These are phyloP conservation scores for Ogataea trehaloabstinens DNA, from an alignment of 805 yeast species.

Conservation along the genomic window DNA sequence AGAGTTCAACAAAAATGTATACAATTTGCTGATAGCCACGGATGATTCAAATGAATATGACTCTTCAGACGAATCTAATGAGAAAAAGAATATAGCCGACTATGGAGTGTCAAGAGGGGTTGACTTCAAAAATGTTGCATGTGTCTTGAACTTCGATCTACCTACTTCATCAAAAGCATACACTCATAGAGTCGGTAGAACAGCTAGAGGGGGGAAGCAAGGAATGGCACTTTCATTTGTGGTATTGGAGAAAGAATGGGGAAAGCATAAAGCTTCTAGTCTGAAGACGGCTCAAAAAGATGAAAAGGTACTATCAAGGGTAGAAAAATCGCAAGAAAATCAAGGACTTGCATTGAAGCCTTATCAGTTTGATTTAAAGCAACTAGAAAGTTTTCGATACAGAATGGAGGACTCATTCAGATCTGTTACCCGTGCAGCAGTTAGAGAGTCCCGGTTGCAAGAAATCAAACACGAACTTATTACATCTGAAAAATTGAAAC, in stretches of 20 bases:
- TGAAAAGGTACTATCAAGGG: conserved; percentile 78
- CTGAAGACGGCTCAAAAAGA: conserved; percentile 72
- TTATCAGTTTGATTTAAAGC: conserved; percentile 85
- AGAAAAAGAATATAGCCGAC: conserved; percentile 41
- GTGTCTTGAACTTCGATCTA: conserved; percentile 92
- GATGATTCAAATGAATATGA: conserved; percentile 75
- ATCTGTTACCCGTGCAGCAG: conserved; percentile 84
- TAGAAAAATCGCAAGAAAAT: conserved; percentile 72
- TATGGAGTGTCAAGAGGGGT: conserved; percentile 97
- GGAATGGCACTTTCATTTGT: conserved; percentile 95
- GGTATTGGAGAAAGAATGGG: conserved; percentile 77
- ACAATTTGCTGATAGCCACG: conserved; percentile 86
- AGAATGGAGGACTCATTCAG: conserved; percentile 97
- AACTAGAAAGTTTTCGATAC: conserved; percentile 93
- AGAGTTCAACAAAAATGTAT: conserved; percentile 88
- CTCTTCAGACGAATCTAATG: conserved; percentile 31
- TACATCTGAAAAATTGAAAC: conserved; percentile 83
- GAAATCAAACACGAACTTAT: conserved; percentile 86
- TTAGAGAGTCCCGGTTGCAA: conserved; percentile 89
- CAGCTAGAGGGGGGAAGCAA: conserved; percentile 95
- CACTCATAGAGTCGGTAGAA: conserved; percentile 92
- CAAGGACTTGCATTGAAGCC: conserved; percentile 77
- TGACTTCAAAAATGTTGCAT: conserved; percentile 93
- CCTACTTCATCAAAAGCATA: conserved; percentile 88
- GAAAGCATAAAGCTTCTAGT: conserved; percentile 81